These are phyloP conservation scores for Rhodamnia rubescens DNA, from an alignment of 345 rosid genomes.

Conservation along the genomic window DNA sequence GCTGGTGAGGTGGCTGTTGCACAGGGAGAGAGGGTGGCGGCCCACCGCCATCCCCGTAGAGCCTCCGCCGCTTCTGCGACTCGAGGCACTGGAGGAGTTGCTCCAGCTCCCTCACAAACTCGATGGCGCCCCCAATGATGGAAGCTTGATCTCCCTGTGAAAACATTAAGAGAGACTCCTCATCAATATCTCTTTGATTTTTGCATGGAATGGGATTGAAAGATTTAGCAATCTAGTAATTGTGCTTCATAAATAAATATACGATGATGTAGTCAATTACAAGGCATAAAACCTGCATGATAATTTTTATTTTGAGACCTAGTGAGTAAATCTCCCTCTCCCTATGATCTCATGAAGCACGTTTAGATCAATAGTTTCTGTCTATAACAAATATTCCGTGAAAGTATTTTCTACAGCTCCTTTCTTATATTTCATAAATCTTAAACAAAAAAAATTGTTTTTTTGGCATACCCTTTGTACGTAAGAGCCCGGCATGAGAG, in stretches of 20 bases:
- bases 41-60: constrained; percentile 35
- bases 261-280: neutral
- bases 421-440: neutral
- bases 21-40: constrained; percentile 15
- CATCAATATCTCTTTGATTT: neutral
- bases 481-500: constrained; percentile 97
- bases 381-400: neutral
- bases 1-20: constrained; percentile 22
- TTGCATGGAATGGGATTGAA: neutral
- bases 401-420: neutral
- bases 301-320: neutral
- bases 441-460: neutral
- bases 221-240: neutral
- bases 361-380: neutral
- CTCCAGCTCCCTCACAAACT: constrained; percentile 88
- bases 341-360: neutral
- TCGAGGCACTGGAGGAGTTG: constrained; percentile 85
- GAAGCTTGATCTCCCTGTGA: constrained; percentile 94
- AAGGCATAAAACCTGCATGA: neutral
- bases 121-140: constrained; percentile 94
- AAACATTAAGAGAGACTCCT: neutral
- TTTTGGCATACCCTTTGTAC: constrained; percentile 63
- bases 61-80: constrained; percentile 73
- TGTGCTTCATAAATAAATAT: neutral
- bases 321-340: neutral